Evolutionary conservation across 495 filamentous ascomycete genomes (phyloP), one percentile per base, ranked within the genome.

Genomic region (Hypoxylon fuscum): DNA sequence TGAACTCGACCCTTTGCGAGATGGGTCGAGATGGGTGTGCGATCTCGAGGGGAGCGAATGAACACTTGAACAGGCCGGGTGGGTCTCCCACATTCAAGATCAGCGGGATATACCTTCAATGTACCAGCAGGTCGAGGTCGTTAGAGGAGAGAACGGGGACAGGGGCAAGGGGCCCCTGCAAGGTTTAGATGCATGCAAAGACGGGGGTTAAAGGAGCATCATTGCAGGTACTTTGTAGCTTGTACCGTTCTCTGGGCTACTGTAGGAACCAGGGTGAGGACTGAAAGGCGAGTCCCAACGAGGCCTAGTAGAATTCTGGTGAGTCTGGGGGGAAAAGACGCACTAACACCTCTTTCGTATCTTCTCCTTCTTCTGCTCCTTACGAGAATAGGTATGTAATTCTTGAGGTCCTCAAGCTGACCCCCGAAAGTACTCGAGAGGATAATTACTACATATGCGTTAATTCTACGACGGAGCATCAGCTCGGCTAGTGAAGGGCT

Each of bases 231-330:
- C 42, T 37, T 37, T 37, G 32, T 57, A 50, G 54, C 35, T 65
- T 40, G 34, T 56, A 23, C 50, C 34, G 47, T 66, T 66, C 46
- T 52, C 43, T 45, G 51, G 41, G 47, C 63, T 66, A 58, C 55
- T 66, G 57, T 62, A 68, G 64, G 64, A 55, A 68, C 64, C 44
- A 59, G 64, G 64, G 46, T 68, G 5, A 63, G n/a, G 34, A 47
- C 48, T 49, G 64, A 64, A 57, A 35, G 46, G 47, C 59, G 59
- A 68, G 59, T 62, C 44, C 59, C 52, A 59, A 59, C 59, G 48
- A 59, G 50, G 59, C 59, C 25, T 66, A 66, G 57, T 18, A 45
- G 51, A 23, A 7, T 49, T 55, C 35, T 35, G 18, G 40, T 12
- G 47, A 62, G 57, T 58, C 63, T 54, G 56, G 56, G 62, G 32